Evolutionary conservation across 768 basidiomycete species (phyloP).

Genomic region (Tulasnella sp.): DNA sequence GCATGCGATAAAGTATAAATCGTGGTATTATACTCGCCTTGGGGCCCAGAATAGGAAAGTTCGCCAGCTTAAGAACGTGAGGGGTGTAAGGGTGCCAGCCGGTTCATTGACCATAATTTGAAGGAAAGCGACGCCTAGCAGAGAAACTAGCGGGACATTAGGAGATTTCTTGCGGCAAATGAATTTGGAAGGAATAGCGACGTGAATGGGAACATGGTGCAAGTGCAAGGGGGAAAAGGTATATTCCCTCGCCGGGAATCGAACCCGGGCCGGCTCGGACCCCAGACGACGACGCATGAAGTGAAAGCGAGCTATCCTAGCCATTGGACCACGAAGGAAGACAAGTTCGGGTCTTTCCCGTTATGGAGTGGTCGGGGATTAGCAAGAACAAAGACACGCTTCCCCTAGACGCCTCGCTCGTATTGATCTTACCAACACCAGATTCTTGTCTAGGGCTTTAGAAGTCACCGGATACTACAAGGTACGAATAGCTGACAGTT

Average conservation of each 20-base stretch:
- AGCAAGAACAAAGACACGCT: neutral
- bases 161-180: no score
- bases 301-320: neutral
- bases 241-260: neutral
- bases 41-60: no score
- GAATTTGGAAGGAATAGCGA: neutral
- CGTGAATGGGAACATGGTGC: neutral
- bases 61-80: no score
- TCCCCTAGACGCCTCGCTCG: conserved; percentile 44
- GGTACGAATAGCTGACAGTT: conserved; percentile 36
- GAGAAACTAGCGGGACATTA: no score
- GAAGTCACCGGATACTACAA: conserved; percentile 54
- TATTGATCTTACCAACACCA: conserved; percentile 55
- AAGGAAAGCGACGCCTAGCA: no score
- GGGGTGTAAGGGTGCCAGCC: no score
- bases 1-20: no score
- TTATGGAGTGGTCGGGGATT: neutral
- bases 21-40: no score
- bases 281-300: neutral
- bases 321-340: conserved; percentile 11
- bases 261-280: neutral
- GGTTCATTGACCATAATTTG: no score
- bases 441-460: conserved; percentile 61
- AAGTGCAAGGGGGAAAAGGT: no score
- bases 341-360: neutral